Evolutionary conservation across 306 rosid species (phyloP), one percentile per base, ranked within the genome.

Genomic region (Acmispon strigosus): DNA sequence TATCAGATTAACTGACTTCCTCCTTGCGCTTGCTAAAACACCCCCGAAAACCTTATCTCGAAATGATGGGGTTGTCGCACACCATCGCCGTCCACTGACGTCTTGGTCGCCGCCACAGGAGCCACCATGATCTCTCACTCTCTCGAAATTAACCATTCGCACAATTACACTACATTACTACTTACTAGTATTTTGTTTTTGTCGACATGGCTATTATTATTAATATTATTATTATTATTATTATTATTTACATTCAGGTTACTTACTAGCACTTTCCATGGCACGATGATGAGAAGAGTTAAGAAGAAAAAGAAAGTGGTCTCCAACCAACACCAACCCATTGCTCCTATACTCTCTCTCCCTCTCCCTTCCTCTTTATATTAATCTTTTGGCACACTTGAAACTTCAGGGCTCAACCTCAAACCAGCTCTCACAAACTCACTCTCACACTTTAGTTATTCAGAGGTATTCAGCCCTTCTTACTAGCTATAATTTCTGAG

Each of bases 271-370:
- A 62, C 86, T 88, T 88, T 83, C 92, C 82, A 86, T 41, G 22
- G 68, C 62, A 69, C 19, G 75, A 70, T 14, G 60, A 64, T 55
- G 69, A 55, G 44, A 52, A 48, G 76, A 76, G 77, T 76, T 73
- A 85, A 74, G 74, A 34, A 16, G 66, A 70, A 66, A 66, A 77
- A 57, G 83, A 69, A 78, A 88, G 92, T 85, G 92, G 89, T 68
- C 71, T 82, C 87, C 91, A 93, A 87, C 89, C 83, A 81, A 86
- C 80, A 65, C 84, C 88, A 69, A 68, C 78, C 36, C 71, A 50
- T 41, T 36, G 36, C 62, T 59, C 14, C 20, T 34, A 41, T 45
- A 29, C 47, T 7, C 14, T 48, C 68, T 34, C 42, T 47, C 73
- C 12, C 54, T 17, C 41, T n/a, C 42, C 29, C 45, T 32, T 39